These are phyloP conservation scores for Allium sativum DNA, from an alignment of 106 monocot genomes.

Conservation along the genomic window DNA sequence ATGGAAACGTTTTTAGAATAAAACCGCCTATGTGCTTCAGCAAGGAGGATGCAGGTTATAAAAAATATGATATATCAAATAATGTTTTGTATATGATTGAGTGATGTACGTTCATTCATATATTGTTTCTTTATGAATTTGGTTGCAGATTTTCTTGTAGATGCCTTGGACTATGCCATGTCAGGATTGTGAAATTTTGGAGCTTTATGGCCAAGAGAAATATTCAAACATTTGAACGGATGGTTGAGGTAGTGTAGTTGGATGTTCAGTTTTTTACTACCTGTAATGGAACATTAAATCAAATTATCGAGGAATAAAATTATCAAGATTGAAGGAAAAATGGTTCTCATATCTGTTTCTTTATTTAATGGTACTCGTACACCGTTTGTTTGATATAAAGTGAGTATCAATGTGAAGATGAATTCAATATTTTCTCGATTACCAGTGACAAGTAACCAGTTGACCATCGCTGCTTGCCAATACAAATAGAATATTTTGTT, in stretches of 20 bases:
- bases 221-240: neutral
- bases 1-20: slow-evolving; percentile 94
- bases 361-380: too few species aligned
- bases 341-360: too few species aligned
- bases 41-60: slow-evolving; percentile 88
- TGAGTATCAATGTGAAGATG: too few species aligned
- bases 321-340: neutral
- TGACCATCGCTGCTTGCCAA: too few species aligned
- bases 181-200: slow-evolving; percentile 39
- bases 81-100: neutral
- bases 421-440: too few species aligned
- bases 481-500: too few species aligned
- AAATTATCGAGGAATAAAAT: neutral
- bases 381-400: too few species aligned
- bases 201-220: neutral
- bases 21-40: slow-evolving; percentile 99
- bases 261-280: too few species aligned
- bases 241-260: neutral
- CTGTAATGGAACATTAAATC: slow-evolving; percentile 5
- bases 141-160: slow-evolving; percentile 68
- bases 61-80: neutral
- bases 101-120: neutral
- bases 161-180: slow-evolving; percentile 78
- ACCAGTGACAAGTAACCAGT: too few species aligned
- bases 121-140: neutral